Conservation (phyloP, 106 monocot species). For the Platanthera zijinensis region DNA sequence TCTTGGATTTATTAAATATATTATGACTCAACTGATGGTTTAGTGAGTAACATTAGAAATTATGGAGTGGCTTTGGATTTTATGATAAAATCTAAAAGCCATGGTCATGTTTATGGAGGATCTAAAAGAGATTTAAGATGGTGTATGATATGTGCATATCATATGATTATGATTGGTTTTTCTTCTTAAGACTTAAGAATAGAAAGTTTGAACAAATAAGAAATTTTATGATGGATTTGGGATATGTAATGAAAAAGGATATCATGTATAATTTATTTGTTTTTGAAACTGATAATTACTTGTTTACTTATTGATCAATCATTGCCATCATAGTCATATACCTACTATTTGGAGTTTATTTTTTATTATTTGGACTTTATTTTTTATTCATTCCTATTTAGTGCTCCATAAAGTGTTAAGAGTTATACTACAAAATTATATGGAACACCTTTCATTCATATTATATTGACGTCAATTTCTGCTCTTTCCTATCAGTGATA, state of each 20-base stretch:
- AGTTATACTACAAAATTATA: too few species aligned
- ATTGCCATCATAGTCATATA: not conserved
- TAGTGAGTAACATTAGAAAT: not conserved
- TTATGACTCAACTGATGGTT: not conserved
- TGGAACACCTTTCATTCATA: too few species aligned
- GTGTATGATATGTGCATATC: not conserved
- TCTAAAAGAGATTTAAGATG: not conserved
- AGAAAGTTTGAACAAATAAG: not conserved
- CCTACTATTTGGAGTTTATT: not conserved
- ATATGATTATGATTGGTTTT: not conserved
- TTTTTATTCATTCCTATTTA: not conserved
- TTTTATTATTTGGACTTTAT: not conserved
- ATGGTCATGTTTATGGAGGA: not conserved
- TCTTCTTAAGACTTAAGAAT: not conserved
- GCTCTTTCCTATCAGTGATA: too few species aligned
- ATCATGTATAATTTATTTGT: not conserved
- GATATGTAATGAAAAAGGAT: not conserved
- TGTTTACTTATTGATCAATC: not conserved
- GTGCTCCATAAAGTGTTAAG: not conserved
- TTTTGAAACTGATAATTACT: not conserved
- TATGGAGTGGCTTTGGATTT: not conserved
- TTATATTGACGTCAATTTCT: too few species aligned
- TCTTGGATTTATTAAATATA: not conserved
- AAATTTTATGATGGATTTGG: not conserved
- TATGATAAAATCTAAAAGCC: not conserved